These are phyloP conservation scores for Tripterygium wilfordii DNA, from an alignment of 177 flowering plant genomes.

Conservation along the genomic window DNA sequence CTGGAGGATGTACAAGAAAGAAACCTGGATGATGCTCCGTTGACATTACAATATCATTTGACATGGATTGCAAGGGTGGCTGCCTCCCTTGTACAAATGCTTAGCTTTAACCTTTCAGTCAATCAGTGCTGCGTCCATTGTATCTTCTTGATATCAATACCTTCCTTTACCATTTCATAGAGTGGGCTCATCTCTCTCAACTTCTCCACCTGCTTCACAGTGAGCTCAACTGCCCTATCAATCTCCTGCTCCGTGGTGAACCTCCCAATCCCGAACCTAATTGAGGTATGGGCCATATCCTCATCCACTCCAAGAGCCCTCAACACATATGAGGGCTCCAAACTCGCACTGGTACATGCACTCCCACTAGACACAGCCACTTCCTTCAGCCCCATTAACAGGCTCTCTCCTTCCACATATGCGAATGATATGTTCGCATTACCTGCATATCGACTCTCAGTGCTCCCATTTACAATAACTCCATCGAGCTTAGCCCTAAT, in stretches of 20 bases:
- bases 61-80: too few species aligned
- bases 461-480: conserved; percentile 83
- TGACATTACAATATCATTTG: too few species aligned
- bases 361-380: conserved; percentile 98
- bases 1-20: too few species aligned
- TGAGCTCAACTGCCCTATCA: conserved; percentile 82
- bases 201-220: conserved; percentile 86
- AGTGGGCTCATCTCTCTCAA: conserved; percentile 98
- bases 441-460: conserved; percentile 71
- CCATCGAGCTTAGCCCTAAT: conserved; percentile 62
- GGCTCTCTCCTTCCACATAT: conserved; percentile 94
- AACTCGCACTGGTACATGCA: conserved; percentile 94
- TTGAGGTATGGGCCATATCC: conserved; percentile 98
- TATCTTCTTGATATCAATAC: conserved; percentile 83
- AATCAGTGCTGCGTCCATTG: conserved; percentile 92
- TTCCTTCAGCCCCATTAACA: conserved; percentile 98
- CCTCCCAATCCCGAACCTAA: conserved; percentile 96
- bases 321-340: conserved; percentile 96
- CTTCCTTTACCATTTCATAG: conserved; percentile 96
- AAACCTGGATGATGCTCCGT: too few species aligned
- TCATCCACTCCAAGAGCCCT: conserved; percentile 98
- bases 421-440: conserved; percentile 91
- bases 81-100: too few species aligned
- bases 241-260: conserved; percentile 91
- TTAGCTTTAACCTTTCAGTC: too few species aligned